Percentiles rank a stretch among this genome's conserved stretches.
Evolutionary conservation across 108 stramenopile species (phyloP).

Genomic region (Nannochloropsis gaditana): DNA sequence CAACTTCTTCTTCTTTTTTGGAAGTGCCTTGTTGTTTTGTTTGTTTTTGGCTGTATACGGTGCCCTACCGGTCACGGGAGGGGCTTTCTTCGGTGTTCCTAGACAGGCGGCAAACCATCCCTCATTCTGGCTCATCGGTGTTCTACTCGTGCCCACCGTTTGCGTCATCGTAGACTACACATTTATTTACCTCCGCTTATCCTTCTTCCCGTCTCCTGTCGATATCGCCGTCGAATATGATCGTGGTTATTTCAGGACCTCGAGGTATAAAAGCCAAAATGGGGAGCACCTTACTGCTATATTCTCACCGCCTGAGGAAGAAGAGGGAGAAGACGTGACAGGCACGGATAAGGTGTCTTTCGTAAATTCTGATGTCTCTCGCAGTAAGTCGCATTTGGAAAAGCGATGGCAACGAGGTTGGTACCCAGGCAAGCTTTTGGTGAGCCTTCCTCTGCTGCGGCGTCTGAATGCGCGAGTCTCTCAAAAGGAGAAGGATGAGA

Average conservation of each 20-base stretch:
- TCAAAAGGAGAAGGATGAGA: neutral
- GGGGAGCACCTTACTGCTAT: neutral
- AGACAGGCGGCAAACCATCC: neutral
- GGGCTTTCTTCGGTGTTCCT: neutral
- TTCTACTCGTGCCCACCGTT: neutral
- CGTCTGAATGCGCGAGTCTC: conserved; percentile 6
- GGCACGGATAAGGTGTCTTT: neutral
- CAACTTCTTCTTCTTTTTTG: neutral
- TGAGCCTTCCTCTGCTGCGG: conserved; percentile 1
- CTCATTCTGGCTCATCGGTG: neutral
- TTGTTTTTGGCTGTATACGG: neutral
- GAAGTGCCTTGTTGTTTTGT: neutral
- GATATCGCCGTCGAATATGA: conserved; percentile 20
- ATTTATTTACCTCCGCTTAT: neutral
- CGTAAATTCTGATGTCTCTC: neutral
- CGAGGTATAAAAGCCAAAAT: too few species aligned
- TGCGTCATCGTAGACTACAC: neutral
- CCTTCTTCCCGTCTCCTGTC: neutral
- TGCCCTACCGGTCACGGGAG: neutral
- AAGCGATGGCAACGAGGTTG: neutral
- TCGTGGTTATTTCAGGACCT: neutral
- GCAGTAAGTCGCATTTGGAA: neutral
- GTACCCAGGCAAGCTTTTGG: conserved; percentile 13
- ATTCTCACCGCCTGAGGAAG: neutral
- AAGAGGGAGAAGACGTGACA: neutral